Evolutionary conservation across 345 rosid genomes (phyloP).

Genomic region (Eucalyptus guilfoylei): DNA sequence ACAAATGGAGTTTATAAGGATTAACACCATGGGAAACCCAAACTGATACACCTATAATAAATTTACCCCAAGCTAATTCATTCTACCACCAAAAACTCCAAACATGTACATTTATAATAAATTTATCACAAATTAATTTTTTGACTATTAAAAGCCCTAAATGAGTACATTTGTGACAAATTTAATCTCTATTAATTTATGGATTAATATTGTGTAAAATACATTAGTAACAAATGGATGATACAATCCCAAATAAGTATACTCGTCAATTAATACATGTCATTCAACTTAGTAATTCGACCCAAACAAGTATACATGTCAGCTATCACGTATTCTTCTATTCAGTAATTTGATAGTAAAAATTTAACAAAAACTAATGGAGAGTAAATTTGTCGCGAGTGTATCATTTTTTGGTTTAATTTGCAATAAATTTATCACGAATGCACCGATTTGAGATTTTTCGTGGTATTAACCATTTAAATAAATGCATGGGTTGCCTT

Average conservation of each 20-base stretch:
- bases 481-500: neutral
- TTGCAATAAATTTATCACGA: too few relatives aligned
- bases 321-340: fast-evolving
- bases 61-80: too few relatives aligned
- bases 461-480: fast-evolving
- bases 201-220: too few relatives aligned
- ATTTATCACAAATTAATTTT: too few relatives aligned
- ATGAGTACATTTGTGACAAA: too few relatives aligned
- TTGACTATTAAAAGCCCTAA: too few relatives aligned
- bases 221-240: too few relatives aligned
- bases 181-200: fast-evolving
- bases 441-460: fast-evolving
- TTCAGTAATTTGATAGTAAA: fast-evolving
- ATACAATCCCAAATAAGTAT: too few relatives aligned
- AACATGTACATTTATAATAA: too few relatives aligned
- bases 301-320: fast-evolving
- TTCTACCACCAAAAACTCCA: fast-evolving
- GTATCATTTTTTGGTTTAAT: too few relatives aligned
- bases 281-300: fast-evolving
- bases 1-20: neutral
- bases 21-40: too few relatives aligned
- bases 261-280: fast-evolving
- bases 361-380: too few relatives aligned
- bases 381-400: fast-evolving
- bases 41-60: fast-evolving